phyloP scores from a whole-genome alignment of 352 stramenopile genomes.

The Phytopythium delawarense region DNA sequence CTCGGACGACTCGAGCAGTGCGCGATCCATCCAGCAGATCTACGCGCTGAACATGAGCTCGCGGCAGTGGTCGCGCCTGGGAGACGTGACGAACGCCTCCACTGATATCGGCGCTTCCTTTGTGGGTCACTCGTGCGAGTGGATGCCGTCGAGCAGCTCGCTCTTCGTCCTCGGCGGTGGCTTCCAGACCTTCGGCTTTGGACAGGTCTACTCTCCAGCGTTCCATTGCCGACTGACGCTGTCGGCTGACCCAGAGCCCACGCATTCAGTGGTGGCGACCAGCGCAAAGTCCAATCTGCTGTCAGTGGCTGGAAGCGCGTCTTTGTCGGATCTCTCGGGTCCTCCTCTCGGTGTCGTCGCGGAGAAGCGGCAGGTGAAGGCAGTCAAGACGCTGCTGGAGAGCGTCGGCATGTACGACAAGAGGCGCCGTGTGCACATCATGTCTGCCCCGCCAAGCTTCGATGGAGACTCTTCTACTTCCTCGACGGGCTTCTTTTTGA shows the following conservation, averaged over 20 bases:
- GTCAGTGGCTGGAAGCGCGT: background rate
- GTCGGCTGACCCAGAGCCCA: background rate
- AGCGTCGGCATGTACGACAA: constrained; percentile 69
- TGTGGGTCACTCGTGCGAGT: constrained; percentile 49
- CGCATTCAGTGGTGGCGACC: background rate
- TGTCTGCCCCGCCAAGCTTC: background rate
- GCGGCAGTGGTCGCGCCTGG: constrained; percentile 48
- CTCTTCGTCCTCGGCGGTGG: constrained; percentile 64
- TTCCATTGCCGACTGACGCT: constrained; percentile 55
- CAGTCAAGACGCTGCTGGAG: constrained; percentile 75
- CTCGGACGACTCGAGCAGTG: constrained; percentile 23
- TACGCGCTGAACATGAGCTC: constrained; percentile 43
- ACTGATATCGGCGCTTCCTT: constrained; percentile 32
- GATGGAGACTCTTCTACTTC: background rate
- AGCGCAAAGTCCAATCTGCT: background rate
- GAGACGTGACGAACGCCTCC: constrained; percentile 35
- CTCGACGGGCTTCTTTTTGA: constrained; percentile 29
- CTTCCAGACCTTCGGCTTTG: constrained; percentile 85
- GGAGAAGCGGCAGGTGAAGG: constrained; percentile 69
- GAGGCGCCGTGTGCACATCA: constrained; percentile 56
- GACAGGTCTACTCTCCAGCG: constrained; percentile 67
- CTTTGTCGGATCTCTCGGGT: background rate
- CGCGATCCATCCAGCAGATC: constrained; percentile 37
- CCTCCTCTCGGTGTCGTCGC: constrained; percentile 33
- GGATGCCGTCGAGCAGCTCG: constrained; percentile 34